Evolutionary conservation across 257 asterid genomes (phyloP), one percentile per base, ranked within the genome.

Genomic region (Dorcoceras hygrometricum): DNA sequence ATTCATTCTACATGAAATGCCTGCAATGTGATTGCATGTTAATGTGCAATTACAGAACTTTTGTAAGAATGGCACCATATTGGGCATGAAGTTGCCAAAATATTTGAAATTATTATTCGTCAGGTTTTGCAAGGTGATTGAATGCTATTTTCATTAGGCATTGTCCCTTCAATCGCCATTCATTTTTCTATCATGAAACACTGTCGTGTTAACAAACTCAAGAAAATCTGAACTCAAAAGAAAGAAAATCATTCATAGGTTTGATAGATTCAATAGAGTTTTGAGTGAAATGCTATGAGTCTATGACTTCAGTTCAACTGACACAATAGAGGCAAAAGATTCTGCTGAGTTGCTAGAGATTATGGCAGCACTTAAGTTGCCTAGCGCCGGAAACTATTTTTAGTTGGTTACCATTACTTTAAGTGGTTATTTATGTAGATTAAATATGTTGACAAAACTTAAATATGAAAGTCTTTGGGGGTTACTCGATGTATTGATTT

Each of bases 401-500:
- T 39, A 39, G 0, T 39, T 39, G 50, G n/a, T 12, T 39, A 12
- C 12, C n/a, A 12, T 11, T 12, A 39, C 50, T 11, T 39, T 39
- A 39, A 5, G 50, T 39, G 11, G n/a, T 39, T 39, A 12, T 2
- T 12, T 12, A 12, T 39, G 50, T 12, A 39, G 18, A 39, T 39
- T 12, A n/a, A 3, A 39, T 39, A 39, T 39, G 5, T 39, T 39
- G 6, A 10, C 18, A 11, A 39, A 39, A 39, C n/a, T 12, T 10
- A 39, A 39, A 39, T 39, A 3, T 18, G 18, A 39, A 39, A 39
- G 12, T 39, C 6, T 39, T 5, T 4, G 12, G 0, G 62, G 10
- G 19, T 22, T 29, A 10, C 19, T 20, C 63, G 76, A 32, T 50
- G 18, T 57, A 57, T 57, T 25, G 14, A n/a, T 71, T 27, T 59